Evolutionary conservation across 2,329 filamentous ascomycete species (phyloP), one percentile per base, ranked within the genome.

Genomic region (Tolypocladium endophyticum): DNA sequence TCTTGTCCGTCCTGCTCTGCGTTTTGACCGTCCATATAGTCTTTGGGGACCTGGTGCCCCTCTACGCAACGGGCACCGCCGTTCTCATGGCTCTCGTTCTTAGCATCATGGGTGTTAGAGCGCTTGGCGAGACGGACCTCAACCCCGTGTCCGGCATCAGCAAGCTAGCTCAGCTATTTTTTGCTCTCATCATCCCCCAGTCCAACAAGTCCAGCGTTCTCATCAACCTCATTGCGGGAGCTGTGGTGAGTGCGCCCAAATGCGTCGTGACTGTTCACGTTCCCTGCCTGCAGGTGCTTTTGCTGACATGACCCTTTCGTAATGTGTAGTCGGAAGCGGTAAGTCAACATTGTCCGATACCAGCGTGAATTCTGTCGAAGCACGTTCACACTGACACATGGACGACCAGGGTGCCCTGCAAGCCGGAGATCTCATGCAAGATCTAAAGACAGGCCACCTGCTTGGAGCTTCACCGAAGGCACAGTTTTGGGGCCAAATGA

Each of bases 91-190:
- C 94, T 0, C 83, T 99, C 30, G 66, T 92, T 1, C 81, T 86
- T 23, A 90, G 88, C 59, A 87, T 94, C 58, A 88, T 88, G 85
- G 86, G 86, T 4, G 86, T 88, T 14, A 76, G 86, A 38, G 86
- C 86, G 1, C 73, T 88, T 0, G 86, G 86, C 12, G 85, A 97
- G 77, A 97, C 94, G 6, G 94, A 99, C 68, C 80, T 99, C 12
- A 97, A 97, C 70, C 94, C 94, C 0, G 94, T 97, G 2, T 96
- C 90, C 1, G 94, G 94, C 39, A 99, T 97, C 73, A 93, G 89
- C 70, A 99, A 99, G 76, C 82, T 99, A 3, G 96, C 94, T 0
- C 94, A 99, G 73, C 84, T 99, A 3, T 88, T 97, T 70, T 97
- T 99, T 72, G 94, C 94, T 3, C 77, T 96, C 56, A 89, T 95